Evolutionary conservation across 1,139 yeast genomes (phyloP).

Genomic region (Lizanozyma gosingica): DNA sequence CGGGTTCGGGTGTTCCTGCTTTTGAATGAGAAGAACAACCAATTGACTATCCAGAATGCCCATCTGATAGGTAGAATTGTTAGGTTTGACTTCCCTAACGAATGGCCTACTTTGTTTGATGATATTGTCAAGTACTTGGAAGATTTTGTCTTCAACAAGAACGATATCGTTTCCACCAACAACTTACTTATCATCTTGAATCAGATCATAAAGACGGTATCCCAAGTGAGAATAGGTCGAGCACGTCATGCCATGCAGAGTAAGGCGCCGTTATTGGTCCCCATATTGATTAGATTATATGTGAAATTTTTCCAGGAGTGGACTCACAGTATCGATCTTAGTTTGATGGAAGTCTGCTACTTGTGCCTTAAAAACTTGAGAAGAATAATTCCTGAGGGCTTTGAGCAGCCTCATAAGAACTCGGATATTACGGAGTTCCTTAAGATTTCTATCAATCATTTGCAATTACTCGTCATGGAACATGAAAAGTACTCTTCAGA

Average conservation of each 20-base stretch:
- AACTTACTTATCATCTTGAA: slow-evolving; percentile 61
- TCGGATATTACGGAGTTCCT: slow-evolving; percentile 55
- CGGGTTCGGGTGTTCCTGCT: slow-evolving; percentile 48
- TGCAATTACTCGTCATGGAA: slow-evolving; percentile 44
- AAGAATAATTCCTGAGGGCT: slow-evolving; percentile 70
- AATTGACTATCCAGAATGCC: slow-evolving; percentile 73
- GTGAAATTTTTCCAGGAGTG: slow-evolving; percentile 51
- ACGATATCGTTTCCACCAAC: slow-evolving; percentile 45
- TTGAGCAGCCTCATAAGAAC: slow-evolving; percentile 56
- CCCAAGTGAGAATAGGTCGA: slow-evolving; percentile 75
- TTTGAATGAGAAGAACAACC: slow-evolving; percentile 63
- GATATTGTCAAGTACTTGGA: slow-evolving; percentile 35
- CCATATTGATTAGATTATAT: slow-evolving; percentile 53
- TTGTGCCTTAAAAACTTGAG: slow-evolving; percentile 66
- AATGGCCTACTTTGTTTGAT: slow-evolving; percentile 77
- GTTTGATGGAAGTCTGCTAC: slow-evolving; percentile 64
- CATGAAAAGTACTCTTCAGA: slow-evolving; percentile 49
- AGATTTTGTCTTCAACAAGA: slow-evolving; percentile 36
- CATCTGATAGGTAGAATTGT: slow-evolving; percentile 72
- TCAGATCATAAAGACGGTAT: slow-evolving; percentile 65
- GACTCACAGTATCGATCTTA: slow-evolving; percentile 38
- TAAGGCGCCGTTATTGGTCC: slow-evolving; percentile 55
- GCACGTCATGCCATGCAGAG: slow-evolving; percentile 72
- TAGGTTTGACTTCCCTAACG: slow-evolving; percentile 75
- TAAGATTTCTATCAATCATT: slow-evolving; percentile 46